A percentile compares a stretch with the other conserved stretches of the same genome.
Conservation (phyloP, 495 filamentous ascomycete species). For the Penicillium egyptiacum region DNA sequence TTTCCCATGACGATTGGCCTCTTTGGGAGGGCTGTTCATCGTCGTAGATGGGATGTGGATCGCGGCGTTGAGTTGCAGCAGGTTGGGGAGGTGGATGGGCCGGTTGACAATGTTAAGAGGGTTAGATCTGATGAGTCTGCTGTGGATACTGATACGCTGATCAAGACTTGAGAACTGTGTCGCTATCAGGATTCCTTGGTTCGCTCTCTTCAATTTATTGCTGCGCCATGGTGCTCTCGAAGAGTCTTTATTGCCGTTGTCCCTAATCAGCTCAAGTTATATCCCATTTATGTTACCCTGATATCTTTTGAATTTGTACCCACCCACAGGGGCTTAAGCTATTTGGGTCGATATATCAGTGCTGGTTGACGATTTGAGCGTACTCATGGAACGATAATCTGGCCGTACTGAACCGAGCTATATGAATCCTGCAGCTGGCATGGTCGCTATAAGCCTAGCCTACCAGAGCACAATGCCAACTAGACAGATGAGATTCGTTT, state of each 20-base stretch:
- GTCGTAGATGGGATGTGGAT: constrained; percentile 61
- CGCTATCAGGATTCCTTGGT: background rate
- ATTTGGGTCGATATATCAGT: background rate
- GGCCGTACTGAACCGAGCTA: background rate
- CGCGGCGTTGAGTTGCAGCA: constrained; percentile 31
- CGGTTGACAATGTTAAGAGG: constrained; percentile 6
- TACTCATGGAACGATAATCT: background rate
- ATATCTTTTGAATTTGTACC: background rate
- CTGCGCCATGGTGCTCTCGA: background rate
- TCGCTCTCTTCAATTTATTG: background rate
- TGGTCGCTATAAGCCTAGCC: background rate
- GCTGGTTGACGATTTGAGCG: background rate
- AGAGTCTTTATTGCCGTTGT: background rate
- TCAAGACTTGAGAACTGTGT: background rate
- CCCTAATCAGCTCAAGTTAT: background rate
- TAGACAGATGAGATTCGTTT: constrained; percentile 40
- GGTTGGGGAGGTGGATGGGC: background rate
- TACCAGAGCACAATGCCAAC: constrained; percentile 19
- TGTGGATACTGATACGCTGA: background rate
- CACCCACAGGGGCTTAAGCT: too few relatives aligned
- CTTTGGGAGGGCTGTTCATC: constrained; percentile 55
- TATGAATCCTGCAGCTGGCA: background rate
- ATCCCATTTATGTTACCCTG: background rate
- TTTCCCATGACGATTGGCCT: constrained; percentile 66
- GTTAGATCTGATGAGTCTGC: constrained; percentile 1